Conservation (phyloP, 169 alveolate species). For the Plasmodium adleri region DNA sequence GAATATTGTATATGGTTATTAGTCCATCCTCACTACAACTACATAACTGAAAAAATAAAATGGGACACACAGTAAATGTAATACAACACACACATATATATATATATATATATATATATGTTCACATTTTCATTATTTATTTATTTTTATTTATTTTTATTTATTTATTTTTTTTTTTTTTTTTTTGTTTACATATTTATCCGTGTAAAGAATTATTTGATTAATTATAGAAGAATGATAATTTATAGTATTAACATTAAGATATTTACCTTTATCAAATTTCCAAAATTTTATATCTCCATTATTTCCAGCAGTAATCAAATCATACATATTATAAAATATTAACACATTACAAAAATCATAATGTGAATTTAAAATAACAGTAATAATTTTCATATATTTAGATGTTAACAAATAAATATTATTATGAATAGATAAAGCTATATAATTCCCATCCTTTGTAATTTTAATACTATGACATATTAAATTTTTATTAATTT, state of each 20-base stretch:
- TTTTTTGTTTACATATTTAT: slow-evolving; percentile 34
- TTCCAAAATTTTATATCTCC: slow-evolving; percentile 74
- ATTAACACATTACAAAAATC: slow-evolving; percentile 40
- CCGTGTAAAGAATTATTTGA: slow-evolving; percentile 46
- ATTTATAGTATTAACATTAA: slow-evolving; percentile 37
- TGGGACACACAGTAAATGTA: not conserved
- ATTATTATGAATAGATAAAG: slow-evolving; percentile 63
- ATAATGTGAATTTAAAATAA: slow-evolving; percentile 56
- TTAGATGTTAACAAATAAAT: slow-evolving; percentile 52
- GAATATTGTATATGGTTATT: slow-evolving; percentile 40
- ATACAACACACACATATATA: not conserved
- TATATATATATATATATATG: not conserved
- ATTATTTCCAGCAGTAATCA: slow-evolving; percentile 71
- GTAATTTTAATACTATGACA: slow-evolving; percentile 60
- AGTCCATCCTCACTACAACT: slow-evolving; percentile 69
- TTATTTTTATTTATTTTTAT: not conserved
- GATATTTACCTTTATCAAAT: slow-evolving; percentile 30
- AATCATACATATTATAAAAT: slow-evolving; percentile 57
- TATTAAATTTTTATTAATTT: slow-evolving; percentile 47
- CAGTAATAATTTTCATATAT: slow-evolving; percentile 57
- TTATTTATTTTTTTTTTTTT: not conserved
- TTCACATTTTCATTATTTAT: not conserved
- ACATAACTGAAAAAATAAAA: slow-evolving; percentile 15
- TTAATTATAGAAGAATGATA: slow-evolving; percentile 37
- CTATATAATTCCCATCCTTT: slow-evolving; percentile 68